A percentile compares a stretch with the other conserved stretches of the same genome.
phyloP scores from a whole-genome alignment of 2,329 filamentous ascomycete species.

The Aspergillus latus region DNA sequence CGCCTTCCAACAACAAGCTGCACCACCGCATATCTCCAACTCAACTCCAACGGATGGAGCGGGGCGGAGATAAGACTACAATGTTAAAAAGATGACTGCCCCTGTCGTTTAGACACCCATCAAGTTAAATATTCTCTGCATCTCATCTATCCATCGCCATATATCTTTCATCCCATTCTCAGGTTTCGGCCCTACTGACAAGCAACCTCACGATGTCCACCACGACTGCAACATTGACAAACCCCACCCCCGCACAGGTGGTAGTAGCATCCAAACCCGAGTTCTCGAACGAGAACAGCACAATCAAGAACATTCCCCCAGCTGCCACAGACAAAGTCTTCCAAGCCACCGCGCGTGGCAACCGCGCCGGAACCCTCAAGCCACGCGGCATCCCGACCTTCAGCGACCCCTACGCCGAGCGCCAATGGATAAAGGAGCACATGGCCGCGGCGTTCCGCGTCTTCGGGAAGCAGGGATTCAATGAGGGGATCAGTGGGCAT shows the following conservation, averaged over 20 bases:
- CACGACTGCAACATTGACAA: slow-evolving; percentile 14
- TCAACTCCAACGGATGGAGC: slow-evolving; percentile 25
- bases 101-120: neutral
- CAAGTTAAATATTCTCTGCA: neutral
- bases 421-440: slow-evolving; percentile 55
- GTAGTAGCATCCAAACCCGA: slow-evolving; percentile 13
- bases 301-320: slow-evolving; percentile 16
- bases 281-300: neutral
- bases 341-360: slow-evolving; percentile 38
- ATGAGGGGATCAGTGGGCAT: slow-evolving; percentile 45
- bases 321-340: slow-evolving; percentile 31
- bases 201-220: slow-evolving; percentile 10
- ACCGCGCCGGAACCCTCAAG: slow-evolving; percentile 37
- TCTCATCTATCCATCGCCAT: neutral
- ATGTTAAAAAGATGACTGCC: neutral
- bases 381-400: slow-evolving; percentile 42
- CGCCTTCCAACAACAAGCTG: slow-evolving; percentile 14
- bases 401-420: slow-evolving; percentile 44
- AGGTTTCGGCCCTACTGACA: neutral
- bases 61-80: slow-evolving; percentile 25
- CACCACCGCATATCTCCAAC: slow-evolving; percentile 36
- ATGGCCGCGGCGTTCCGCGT: slow-evolving; percentile 45
- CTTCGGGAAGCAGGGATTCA: slow-evolving; percentile 43
- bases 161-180: neutral
- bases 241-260: slow-evolving; percentile 9